Evolutionary conservation across 106 monocot genomes (phyloP).

Genomic region (Cymbidium sinense): DNA sequence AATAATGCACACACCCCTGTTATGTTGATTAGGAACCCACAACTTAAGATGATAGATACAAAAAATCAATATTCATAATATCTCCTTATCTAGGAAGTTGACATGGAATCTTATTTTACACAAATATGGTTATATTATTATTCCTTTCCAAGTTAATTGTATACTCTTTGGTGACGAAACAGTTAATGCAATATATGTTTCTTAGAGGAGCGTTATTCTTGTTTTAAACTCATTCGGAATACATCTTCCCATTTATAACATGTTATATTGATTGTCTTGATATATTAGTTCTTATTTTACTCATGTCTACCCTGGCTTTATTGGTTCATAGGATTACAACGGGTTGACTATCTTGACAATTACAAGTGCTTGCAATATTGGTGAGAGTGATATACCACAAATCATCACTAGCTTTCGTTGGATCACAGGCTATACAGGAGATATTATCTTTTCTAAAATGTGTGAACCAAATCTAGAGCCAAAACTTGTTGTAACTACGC

Average conservation of each 20-base stretch:
- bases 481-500: conserved; percentile 45
- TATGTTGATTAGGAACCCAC: too few relatives aligned
- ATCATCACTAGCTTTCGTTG: conserved; percentile 41
- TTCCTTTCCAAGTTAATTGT: conserved; percentile 1
- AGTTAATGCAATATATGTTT: neutral
- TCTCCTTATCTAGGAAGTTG: too few relatives aligned
- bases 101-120: too few relatives aligned
- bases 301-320: conserved; percentile 6
- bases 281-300: neutral
- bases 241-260: neutral
- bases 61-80: too few relatives aligned
- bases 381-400: conserved; percentile 36
- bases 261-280: neutral
- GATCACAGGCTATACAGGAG: conserved; percentile 38
- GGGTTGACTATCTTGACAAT: conserved; percentile 45
- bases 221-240: neutral
- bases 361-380: conserved; percentile 40
- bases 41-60: too few relatives aligned
- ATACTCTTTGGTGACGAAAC: neutral
- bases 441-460: conserved; percentile 56
- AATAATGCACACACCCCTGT: too few relatives aligned
- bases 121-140: too few relatives aligned
- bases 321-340: conserved; percentile 42
- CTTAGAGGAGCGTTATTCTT: neutral
- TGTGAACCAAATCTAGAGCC: conserved; percentile 65